phyloP scores from a whole-genome alignment of 2,329 filamentous ascomycete species.

The Pyrenophora teres region DNA sequence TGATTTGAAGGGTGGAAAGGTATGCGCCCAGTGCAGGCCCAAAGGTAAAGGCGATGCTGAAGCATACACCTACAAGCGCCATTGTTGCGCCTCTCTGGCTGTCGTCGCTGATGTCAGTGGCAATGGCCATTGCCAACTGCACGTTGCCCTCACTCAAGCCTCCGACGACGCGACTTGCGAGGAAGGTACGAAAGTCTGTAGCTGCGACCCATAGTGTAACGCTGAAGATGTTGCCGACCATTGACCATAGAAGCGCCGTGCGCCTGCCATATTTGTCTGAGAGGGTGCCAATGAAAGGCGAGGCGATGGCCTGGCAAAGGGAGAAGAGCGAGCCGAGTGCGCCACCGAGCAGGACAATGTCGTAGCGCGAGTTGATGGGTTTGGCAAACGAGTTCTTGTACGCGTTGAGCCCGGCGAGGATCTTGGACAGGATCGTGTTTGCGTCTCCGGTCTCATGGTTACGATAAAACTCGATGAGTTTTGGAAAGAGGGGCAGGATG shows the following conservation, averaged over 20 bases:
- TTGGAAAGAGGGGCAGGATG: constrained; percentile 94
- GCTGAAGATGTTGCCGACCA: constrained; percentile 90
- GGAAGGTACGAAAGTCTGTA: constrained; percentile 92
- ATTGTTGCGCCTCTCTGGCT: constrained; percentile 85
- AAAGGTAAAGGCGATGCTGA: constrained; percentile 96
- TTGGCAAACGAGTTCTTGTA: constrained; percentile 94
- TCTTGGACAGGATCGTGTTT: constrained; percentile 73
- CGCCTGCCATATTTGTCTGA: constrained; percentile 89
- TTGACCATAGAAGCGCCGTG: constrained; percentile 84
- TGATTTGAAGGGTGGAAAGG: constrained; percentile 74
- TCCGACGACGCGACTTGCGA: constrained; percentile 89
- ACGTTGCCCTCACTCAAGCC: constrained; percentile 96
- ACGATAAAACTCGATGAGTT: constrained; percentile 94
- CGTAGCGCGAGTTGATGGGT: constrained; percentile 94
- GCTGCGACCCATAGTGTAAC: constrained; percentile 94
- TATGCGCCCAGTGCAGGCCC: constrained; percentile 90
- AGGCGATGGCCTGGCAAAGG: constrained; percentile 87
- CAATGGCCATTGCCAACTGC: constrained; percentile 93
- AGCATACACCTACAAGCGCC: constrained; percentile 94
- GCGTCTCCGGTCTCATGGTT: constrained; percentile 69
- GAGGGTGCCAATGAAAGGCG: constrained; percentile 84
- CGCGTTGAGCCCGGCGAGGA: constrained; percentile 82
- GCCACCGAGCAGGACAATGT: constrained; percentile 92
- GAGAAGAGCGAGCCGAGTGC: constrained; percentile 93
- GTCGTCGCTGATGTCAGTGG: constrained; percentile 91